Percentiles rank a stretch among this genome's conserved stretches.
These are phyloP conservation scores for Arthroderma sp. DNA, from an alignment of 2,329 filamentous ascomycete species.

Conservation along the genomic window DNA sequence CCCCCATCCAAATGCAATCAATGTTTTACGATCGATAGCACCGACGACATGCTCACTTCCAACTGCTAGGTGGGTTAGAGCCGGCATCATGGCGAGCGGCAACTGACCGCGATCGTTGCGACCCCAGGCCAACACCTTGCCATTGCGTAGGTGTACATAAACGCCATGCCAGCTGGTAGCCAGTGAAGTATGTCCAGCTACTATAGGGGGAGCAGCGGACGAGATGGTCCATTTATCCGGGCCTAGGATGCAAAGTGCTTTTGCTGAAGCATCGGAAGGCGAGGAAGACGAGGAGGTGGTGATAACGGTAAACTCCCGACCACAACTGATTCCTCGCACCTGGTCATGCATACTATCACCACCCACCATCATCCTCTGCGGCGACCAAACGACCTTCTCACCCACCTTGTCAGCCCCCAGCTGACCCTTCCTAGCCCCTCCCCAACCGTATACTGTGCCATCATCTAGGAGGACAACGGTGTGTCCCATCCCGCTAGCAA, in stretches of 20 bases:
- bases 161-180: conserved; percentile 73
- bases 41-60: conserved; percentile 87
- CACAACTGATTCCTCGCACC: conserved; percentile 59
- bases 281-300: conserved; percentile 26
- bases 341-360: conserved; percentile 29
- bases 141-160: conserved; percentile 54
- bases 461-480: conserved; percentile 59
- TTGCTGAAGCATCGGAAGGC: conserved; percentile 35
- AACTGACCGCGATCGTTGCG: conserved; percentile 76
- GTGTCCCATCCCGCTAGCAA: conserved; percentile 68
- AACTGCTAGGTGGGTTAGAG: conserved; percentile 46
- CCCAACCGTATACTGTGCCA: conserved; percentile 79
- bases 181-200: conserved; percentile 54
- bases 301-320: conserved; percentile 74
- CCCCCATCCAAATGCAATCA: conserved; percentile 89
- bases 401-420: conserved; percentile 47
- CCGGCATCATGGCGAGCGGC: conserved; percentile 49
- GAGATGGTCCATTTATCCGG: conserved; percentile 60
- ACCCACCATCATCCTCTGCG: conserved; percentile 43
- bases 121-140: conserved; percentile 61
- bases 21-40: conserved; percentile 50
- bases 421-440: conserved; percentile 74
- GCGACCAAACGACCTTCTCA: conserved; percentile 43
- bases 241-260: conserved; percentile 53
- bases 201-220: conserved; percentile 43